Percentiles rank a stretch among this genome's conserved stretches.
These are phyloP conservation scores for Sphaceloma murrayae DNA, from an alignment of 2,329 filamentous ascomycete genomes.

Conservation along the genomic window DNA sequence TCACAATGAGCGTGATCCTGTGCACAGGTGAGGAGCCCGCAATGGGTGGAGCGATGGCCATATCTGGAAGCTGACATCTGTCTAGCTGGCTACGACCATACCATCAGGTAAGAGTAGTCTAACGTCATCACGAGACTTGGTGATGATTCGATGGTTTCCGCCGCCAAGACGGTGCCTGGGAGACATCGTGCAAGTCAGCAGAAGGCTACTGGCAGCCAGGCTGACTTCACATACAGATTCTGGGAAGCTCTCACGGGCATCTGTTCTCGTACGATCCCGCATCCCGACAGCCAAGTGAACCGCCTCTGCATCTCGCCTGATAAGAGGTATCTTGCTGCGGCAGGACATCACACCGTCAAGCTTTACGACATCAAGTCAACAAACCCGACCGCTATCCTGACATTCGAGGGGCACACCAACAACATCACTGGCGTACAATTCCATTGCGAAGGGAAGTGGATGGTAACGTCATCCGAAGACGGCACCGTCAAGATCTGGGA, in stretches of 20 bases:
- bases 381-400: slow-evolving; percentile 87
- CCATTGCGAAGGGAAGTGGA: slow-evolving; percentile 98
- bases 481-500: slow-evolving; percentile 97
- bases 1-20: slow-evolving; percentile 54
- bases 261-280: slow-evolving; percentile 94
- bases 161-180: too few relatives aligned
- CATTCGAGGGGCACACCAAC: slow-evolving; percentile 89
- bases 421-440: slow-evolving; percentile 97
- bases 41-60: slow-evolving; percentile 17
- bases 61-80: slow-evolving; percentile 23
- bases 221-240: slow-evolving; percentile 50
- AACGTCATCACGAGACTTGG: too few relatives aligned
- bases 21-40: slow-evolving; percentile 49
- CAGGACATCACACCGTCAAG: slow-evolving; percentile 78
- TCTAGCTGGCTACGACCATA: slow-evolving; percentile 63
- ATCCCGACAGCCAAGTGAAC: slow-evolving; percentile 97
- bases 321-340: slow-evolving; percentile 85
- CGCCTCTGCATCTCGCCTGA: slow-evolving; percentile 96
- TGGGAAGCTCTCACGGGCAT: slow-evolving; percentile 98
- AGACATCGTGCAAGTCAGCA: too few relatives aligned
- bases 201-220: neutral
- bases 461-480: slow-evolving; percentile 96
- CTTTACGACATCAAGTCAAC: slow-evolving; percentile 97
- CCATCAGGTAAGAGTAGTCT: slow-evolving; percentile 52
- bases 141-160: too few relatives aligned